phyloP scores from a whole-genome alignment of 164 flowering plant species.

The Liriodendron chinense region DNA sequence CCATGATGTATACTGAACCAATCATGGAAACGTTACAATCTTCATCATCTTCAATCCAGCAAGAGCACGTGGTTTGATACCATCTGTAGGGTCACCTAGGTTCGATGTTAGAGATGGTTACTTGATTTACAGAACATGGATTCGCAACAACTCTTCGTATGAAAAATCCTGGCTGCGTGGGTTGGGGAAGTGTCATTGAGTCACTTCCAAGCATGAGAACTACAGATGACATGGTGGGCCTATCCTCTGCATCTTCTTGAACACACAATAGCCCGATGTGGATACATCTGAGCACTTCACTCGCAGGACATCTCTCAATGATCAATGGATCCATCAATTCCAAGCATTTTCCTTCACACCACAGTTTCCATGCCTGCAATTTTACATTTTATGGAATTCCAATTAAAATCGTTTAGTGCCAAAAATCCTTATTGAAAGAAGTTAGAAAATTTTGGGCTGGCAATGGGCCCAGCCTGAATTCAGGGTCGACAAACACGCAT shows the following conservation, averaged over 20 bases:
- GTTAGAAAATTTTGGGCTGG: too few species aligned
- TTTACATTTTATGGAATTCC: conserved; percentile 7
- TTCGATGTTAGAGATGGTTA: not conserved
- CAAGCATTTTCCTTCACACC: conserved; percentile 24
- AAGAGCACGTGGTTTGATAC: too few species aligned
- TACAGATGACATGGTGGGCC: conserved; percentile 21
- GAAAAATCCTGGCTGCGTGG: conserved; percentile 18
- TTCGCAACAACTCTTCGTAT: not conserved
- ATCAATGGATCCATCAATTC: conserved; percentile 20
- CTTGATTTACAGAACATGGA: not conserved
- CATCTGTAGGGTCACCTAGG: not conserved
- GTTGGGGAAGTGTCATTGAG: conserved; percentile 4
- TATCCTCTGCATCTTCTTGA: conserved; percentile 17
- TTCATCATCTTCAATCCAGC: too few species aligned
- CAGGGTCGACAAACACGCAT: too few species aligned
- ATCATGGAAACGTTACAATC: too few species aligned
- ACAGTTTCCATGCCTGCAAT: conserved; percentile 29
- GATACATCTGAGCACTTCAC: conserved; percentile 26
- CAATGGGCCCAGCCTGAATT: too few species aligned
- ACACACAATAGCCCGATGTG: conserved; percentile 35
- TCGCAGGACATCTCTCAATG: not conserved
- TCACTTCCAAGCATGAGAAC: conserved; percentile 20
- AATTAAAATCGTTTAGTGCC: too few species aligned
- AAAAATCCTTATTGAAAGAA: too few species aligned
- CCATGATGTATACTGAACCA: too few species aligned